Evolutionary conservation across 768 basidiomycete genomes (phyloP).

Genomic region (Pleurotus ostreatus): DNA sequence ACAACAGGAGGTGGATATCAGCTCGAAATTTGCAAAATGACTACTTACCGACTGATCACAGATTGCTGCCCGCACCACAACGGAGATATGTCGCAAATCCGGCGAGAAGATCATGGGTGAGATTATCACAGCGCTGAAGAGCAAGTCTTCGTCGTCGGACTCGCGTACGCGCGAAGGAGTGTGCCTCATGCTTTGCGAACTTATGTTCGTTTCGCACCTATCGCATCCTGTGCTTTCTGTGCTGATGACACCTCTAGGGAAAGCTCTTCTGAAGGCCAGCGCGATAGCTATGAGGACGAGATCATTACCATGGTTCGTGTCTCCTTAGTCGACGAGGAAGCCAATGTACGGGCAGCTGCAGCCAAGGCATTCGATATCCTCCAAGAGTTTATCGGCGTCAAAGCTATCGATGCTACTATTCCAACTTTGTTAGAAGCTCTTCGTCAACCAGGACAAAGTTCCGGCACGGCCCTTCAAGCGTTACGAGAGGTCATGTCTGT

Average conservation of each 20-base stretch:
- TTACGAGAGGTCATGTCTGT: slow-evolving; percentile 93
- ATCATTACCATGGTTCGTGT: slow-evolving; percentile 82
- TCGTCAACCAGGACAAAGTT: slow-evolving; percentile 86
- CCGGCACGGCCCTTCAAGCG: slow-evolving; percentile 94
- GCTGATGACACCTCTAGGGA: slow-evolving; percentile 44
- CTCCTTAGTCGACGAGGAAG: slow-evolving; percentile 85
- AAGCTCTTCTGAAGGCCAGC: slow-evolving; percentile 76
- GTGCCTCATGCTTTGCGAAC: slow-evolving; percentile 81
- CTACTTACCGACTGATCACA: slow-evolving; percentile 21
- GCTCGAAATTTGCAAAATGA: too few relatives aligned
- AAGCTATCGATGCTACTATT: slow-evolving; percentile 94
- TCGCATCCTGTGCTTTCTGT: not conserved
- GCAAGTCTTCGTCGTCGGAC: slow-evolving; percentile 58
- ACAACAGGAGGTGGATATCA: slow-evolving; percentile 75
- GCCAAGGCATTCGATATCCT: slow-evolving; percentile 85
- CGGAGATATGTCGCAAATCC: slow-evolving; percentile 91
- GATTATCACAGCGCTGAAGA: slow-evolving; percentile 74
- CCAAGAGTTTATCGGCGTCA: slow-evolving; percentile 87
- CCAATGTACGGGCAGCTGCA: slow-evolving; percentile 83
- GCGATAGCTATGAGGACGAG: slow-evolving; percentile 84
- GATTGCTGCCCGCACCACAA: slow-evolving; percentile 86
- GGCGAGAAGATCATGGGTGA: slow-evolving; percentile 88
- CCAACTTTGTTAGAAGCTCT: slow-evolving; percentile 92
- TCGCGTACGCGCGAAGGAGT: slow-evolving; percentile 75
- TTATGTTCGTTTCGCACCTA: slow-evolving; percentile 57